phyloP scores from a whole-genome alignment of 192 early-diverging fungal species.

The Entomortierella lignicola region DNA sequence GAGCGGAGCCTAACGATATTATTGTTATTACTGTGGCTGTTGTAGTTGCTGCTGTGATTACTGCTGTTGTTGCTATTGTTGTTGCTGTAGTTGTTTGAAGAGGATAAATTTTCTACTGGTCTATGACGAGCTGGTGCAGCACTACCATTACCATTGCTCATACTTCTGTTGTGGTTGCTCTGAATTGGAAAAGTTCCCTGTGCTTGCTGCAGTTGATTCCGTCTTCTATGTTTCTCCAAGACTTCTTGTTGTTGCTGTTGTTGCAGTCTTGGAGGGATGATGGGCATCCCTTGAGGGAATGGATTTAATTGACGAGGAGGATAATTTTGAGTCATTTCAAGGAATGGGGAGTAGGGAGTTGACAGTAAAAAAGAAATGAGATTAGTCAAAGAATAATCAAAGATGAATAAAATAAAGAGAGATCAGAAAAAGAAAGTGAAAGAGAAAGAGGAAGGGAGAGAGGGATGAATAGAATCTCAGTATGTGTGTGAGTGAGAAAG shows the following conservation, averaged over 20 bases:
- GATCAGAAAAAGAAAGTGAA: not conserved
- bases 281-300: conserved; percentile 20
- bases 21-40: too few relatives aligned
- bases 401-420: not conserved
- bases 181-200: conserved; percentile 5
- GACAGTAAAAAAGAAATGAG: not conserved
- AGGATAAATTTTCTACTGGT: too few relatives aligned
- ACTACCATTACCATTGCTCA: conserved; percentile 14
- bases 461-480: not conserved
- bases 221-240: conserved; percentile 9
- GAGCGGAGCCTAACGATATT: conserved; percentile 18
- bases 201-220: conserved; percentile 6
- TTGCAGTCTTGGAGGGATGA: conserved; percentile 34
- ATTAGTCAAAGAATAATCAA: not conserved
- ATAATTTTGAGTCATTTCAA: conserved; percentile 22
- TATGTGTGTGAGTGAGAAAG: not conserved
- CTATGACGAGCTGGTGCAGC: not conserved
- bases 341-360: not conserved
- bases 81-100: not conserved
- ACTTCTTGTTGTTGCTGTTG: conserved; percentile 27
- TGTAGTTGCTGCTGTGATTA: conserved; percentile 4
- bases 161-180: conserved; percentile 13
- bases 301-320: conserved; percentile 6
- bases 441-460: not conserved
- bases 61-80: not conserved